A percentile compares a stretch with the other conserved stretches of the same genome.
phyloP scores from a whole-genome alignment of 2,329 filamentous ascomycete genomes.

The Periconia sp. region DNA sequence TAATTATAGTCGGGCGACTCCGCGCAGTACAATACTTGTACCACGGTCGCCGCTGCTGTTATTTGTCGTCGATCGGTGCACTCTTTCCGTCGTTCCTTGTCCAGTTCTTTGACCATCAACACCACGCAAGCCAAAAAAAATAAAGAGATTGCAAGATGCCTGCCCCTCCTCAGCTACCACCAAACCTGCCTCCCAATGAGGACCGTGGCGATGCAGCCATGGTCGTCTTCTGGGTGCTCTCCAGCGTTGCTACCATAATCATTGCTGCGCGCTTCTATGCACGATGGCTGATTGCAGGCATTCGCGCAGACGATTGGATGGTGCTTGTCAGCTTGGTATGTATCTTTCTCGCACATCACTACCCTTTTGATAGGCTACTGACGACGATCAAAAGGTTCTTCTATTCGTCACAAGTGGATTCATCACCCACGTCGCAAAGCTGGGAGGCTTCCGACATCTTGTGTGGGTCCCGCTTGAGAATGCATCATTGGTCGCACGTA shows the following conservation, averaged over 20 bases:
- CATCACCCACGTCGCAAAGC: neutral
- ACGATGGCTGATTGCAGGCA: neutral
- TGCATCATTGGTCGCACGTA: no score
- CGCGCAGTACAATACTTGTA: no score
- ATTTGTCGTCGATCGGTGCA: no score
- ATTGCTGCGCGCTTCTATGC: conserved; percentile 1
- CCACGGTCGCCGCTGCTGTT: no score
- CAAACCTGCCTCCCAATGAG: neutral
- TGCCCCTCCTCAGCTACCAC: no score
- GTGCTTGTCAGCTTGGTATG: neutral
- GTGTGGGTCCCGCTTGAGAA: neutral
- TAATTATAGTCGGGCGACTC: no score
- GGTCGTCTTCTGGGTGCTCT: neutral
- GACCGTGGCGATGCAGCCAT: neutral
- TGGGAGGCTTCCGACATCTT: neutral
- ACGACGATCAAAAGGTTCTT: no score
- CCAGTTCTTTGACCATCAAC: no score
- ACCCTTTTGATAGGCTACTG: neutral
- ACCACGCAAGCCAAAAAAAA: no score
- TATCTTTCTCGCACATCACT: neutral
- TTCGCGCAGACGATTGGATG: conserved; percentile 1
- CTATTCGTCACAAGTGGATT: neutral
- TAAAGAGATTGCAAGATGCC: no score
- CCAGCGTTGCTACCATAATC: neutral
- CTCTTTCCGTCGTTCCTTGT: no score